Base-by-base conservation (phyloP, 83 land plant species). In the Thuja plicata region DNA sequence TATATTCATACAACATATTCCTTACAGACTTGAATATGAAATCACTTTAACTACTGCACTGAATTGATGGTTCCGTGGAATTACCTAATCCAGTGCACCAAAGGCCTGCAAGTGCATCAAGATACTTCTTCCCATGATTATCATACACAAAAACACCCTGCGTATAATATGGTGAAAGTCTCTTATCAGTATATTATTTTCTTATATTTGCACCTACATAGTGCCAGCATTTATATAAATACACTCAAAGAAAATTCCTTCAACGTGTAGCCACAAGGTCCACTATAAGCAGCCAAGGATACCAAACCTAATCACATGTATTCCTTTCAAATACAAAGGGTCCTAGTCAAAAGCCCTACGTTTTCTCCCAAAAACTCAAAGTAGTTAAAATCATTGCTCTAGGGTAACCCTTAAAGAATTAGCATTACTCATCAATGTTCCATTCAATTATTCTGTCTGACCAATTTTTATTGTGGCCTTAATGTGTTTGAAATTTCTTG, bases 61-160 rank as follows among this genome's bases (percentile, higher is more conserved):
- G 19, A 38, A 45, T 8, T 38, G 27, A 34, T 10, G 30, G 54
- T 79, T 43, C 38, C 46, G 27, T 87, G 87, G 71, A 91, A 66
- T 62, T 94, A 97, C 99, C 99, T 90, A 98, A 88, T 50, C 97
- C 93, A 46, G 96, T 97, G 89, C 95, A 95, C 99, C 99, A 98
- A 82, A 98, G 94, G 78, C 99, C 99, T 86, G 99, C 99, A 90
- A 98, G 98, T 76, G 96, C 81, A 91, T 98, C 99, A 45, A 98
- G 93, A 93, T 98, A 98, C 91, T 94, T 97, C 80, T 96, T 97
- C 79, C 99, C 99, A 82, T 94, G 90, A 38, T 37, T 90, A 86
- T 98, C 99, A 92, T 95, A 98, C 17, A 98, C 97, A 93, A 95
- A 98, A 40, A 88, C 76, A 79, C 99, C 99, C 99, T 98, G 95